Percentiles rank a stretch among this genome's conserved stretches.
phyloP scores from a whole-genome alignment of 2,329 filamentous ascomycete species.

The Colletotrichum tropicale region DNA sequence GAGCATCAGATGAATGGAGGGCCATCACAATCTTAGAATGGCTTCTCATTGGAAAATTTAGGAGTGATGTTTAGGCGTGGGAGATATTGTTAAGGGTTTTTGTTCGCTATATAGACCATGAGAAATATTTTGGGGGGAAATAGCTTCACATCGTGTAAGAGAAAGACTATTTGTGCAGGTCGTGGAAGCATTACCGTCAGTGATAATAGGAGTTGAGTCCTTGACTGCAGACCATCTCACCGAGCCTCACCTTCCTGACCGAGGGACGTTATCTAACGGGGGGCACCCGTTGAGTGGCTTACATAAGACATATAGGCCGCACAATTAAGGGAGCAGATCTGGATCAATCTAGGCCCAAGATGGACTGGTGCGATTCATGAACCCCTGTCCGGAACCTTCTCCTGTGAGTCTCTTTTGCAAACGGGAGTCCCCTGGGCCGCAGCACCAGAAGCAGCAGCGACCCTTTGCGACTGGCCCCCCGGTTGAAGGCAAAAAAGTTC shows the following conservation, averaged over 20 bases:
- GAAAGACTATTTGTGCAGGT: background rate
- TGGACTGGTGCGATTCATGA: slow-evolving; percentile 8
- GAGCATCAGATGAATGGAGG: background rate
- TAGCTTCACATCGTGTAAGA: background rate
- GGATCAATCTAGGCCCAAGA: slow-evolving; percentile 7
- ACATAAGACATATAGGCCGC: slow-evolving; percentile 4
- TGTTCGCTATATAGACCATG: background rate
- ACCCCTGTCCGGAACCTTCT: slow-evolving; percentile 15
- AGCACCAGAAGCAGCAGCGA: background rate
- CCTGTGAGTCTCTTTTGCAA: slow-evolving; percentile 9
- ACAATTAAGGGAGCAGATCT: slow-evolving; percentile 19
- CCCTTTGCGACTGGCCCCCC: background rate
- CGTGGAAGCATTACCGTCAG: background rate
- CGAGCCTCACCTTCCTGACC: background rate
- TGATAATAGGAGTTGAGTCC: background rate
- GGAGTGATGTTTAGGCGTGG: background rate
- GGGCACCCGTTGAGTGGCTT: background rate
- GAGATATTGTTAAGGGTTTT: background rate
- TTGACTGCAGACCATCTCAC: background rate
- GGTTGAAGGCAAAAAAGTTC: slow-evolving; percentile 9
- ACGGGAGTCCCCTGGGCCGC: background rate
- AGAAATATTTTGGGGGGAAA: rapidly evolving
- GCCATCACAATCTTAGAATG: background rate
- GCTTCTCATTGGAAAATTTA: background rate
- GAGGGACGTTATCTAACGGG: background rate